Evolutionary conservation across 2,329 filamentous ascomycete genomes (phyloP), one percentile per base, ranked within the genome.

Genomic region (Paraphoma chrysanthemicola): DNA sequence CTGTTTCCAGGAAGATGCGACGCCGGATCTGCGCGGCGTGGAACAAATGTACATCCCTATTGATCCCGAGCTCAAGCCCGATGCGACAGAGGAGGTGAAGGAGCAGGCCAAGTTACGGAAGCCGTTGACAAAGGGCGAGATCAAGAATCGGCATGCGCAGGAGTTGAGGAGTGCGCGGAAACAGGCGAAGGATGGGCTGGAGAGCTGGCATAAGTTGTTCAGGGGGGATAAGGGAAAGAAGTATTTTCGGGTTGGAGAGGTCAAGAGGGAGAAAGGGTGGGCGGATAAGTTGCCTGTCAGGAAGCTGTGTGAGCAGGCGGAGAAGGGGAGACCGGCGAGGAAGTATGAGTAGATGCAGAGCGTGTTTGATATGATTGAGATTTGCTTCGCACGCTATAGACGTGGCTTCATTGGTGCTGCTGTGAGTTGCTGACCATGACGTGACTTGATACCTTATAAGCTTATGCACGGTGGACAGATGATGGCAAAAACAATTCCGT

Each of bases 191-290:
- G 85, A 87, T 18, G 86, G 87, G 11, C 81, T 99, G 54, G 81
- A 85, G 73, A 89, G 94, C 77, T 98, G 93, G 95, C 87, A 90
- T 57, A 82, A 85, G 49, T 92, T 98, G 79, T 98, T 97, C 59
- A 59, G 75, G 10, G 81, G 81, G 1, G 79, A 80, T 71, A 90
- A 89, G 53, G 91, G 87, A 73, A 85, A 89, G 71, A 92, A 92
- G 80, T 98, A 98, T 78, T 86, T 86, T 60, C 86, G 86, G 77
- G 90, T 96, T 4, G 95, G 95, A 3, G 86, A 83, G 73, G 86
- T 98, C 12, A 83, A 86, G 74, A 78, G 80, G 62, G 82, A 86
- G 57, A 83, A 86, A 56, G 81, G 88, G 80, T 82, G 88, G 72
- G 83, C 89, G 70, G 86, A 85, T 51, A 77, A 76, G 60, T 63